Evolutionary conservation across 177 flowering plant genomes (phyloP).

Genomic region (Telopea speciosissima): DNA sequence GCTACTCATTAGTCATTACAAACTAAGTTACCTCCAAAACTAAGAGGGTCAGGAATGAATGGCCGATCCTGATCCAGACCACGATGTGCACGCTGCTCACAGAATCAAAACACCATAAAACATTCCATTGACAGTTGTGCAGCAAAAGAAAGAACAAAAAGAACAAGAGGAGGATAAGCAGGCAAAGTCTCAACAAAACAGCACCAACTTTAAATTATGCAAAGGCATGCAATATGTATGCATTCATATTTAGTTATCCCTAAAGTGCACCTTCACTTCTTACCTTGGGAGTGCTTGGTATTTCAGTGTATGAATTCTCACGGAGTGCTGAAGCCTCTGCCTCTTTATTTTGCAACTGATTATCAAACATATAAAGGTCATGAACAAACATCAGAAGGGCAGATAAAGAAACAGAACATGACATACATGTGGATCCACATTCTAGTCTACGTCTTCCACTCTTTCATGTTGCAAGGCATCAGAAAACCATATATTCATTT

Average conservation of each 20-base stretch:
- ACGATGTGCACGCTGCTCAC: constrained; percentile 38
- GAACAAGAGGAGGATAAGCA: not conserved
- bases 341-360: constrained; percentile 81
- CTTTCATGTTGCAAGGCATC: not conserved
- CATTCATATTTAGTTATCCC: not conserved
- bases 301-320: constrained; percentile 63
- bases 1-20: not conserved
- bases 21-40: constrained; percentile 58
- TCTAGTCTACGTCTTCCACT: not conserved
- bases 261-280: not conserved
- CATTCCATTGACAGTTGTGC: not conserved
- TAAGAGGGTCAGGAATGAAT: constrained; percentile 53
- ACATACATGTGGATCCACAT: not conserved
- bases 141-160: not conserved
- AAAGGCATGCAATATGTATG: not conserved
- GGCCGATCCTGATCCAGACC: constrained; percentile 64
- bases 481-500: too few species aligned
- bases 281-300: constrained; percentile 82
- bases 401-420: not conserved
- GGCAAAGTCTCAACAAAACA: not conserved
- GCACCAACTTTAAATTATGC: not conserved
- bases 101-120: constrained; percentile 9
- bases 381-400: not conserved
- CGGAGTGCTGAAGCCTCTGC: constrained; percentile 79
- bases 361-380: constrained; percentile 9